phyloP scores from a whole-genome alignment of 768 basidiomycete genomes.

The Suillus subaureus region DNA sequence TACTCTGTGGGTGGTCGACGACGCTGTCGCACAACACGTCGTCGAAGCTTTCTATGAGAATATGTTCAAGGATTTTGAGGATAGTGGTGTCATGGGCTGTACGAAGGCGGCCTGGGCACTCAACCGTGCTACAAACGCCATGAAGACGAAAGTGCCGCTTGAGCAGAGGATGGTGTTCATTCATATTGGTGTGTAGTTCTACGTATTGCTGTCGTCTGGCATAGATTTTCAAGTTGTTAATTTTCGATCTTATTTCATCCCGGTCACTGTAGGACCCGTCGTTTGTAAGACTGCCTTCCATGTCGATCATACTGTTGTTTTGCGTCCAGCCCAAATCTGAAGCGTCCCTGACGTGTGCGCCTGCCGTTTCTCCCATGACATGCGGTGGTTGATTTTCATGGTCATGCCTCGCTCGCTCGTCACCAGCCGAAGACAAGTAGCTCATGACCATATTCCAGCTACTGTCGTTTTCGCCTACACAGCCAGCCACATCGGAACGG shows the following conservation, averaged over 20 bases:
- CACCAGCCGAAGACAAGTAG: background rate
- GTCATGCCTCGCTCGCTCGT: background rate
- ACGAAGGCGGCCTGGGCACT: background rate
- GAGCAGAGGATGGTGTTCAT: background rate
- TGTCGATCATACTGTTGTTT: too few species aligned
- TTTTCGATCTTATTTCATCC: too few species aligned
- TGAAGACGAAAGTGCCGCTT: background rate
- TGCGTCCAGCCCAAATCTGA: background rate
- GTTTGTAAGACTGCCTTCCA: too few species aligned
- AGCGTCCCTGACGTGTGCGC: background rate
- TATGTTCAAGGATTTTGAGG: too few species aligned
- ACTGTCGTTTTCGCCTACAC: background rate
- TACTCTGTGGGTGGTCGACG: too few species aligned
- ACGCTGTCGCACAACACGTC: too few species aligned
- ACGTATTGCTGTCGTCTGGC: too few species aligned
- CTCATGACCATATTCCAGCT: background rate
- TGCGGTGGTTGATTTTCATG: background rate
- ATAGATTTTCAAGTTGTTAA: too few species aligned
- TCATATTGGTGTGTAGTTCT: background rate
- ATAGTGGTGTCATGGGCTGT: too few species aligned
- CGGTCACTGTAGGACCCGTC: too few species aligned
- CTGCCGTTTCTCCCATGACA: background rate
- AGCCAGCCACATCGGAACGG: background rate
- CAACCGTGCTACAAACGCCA: background rate
- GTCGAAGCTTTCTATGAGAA: too few species aligned